Evolutionary conservation across 1,139 yeast species (phyloP), one percentile per base, ranked within the genome.

Genomic region (Candida labiduridarum): DNA sequence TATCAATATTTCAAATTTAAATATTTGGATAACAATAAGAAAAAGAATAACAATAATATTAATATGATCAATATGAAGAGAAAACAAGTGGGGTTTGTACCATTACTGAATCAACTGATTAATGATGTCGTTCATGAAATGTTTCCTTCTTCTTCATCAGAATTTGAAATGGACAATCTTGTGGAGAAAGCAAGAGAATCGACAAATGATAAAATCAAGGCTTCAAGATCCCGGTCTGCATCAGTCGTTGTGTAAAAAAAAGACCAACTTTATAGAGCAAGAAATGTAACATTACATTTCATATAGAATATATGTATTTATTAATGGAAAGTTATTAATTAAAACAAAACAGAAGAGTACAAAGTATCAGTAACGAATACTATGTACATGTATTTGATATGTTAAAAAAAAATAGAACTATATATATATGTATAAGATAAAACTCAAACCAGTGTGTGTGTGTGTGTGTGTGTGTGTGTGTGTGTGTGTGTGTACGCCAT

Each of bases 1-100:
- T 82, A 80, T 48, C 96, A 89, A 64, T 91, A 83, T 63, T 71
- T 87, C 46, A 79, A 84, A 62, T 87, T 80, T 64, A 66, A 61
- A 51, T 55, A 47, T 38, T 42, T 47, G 40, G 33, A 43, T 15
- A 16, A 25, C 29, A 25, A 25, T 25, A 25, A 25, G 8, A 25
- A 25, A 2, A 25, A 25, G 10, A 25, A 9, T 4, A 25, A 2
- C 6, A 25, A 25, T 7, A 25, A 25, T 7, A 25, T 25, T 25
- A 25, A 7, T 8, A 25, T 25, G 29, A 7, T 31, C 10, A 22
- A 22, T 19, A 12, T 12, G 22, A 11, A n/a, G 27, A 38, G 16
- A 7, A 30, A 39, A 16, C 33, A 48, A 16, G 19, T 39, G 15
- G 29, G 19, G 35, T n/a, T 12, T 41, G 19, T 33, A 12, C 34